Evolutionary conservation across 495 filamentous ascomycete genomes (phyloP).

Genomic region (Penicillium maclennaniae): DNA sequence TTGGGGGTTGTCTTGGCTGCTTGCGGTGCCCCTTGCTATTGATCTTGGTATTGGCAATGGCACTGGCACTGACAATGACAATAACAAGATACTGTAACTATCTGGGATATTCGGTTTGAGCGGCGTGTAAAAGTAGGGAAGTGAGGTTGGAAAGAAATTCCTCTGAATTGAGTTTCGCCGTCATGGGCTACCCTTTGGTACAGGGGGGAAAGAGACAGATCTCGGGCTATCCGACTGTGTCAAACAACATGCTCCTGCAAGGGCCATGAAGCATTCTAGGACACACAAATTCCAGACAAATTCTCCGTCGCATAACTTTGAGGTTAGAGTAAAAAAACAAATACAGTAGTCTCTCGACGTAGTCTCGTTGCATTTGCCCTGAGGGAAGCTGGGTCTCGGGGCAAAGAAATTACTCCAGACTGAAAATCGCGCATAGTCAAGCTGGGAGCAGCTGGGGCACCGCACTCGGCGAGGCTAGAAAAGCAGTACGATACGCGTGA

Average conservation of each 20-base stretch:
- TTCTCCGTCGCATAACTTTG: background rate
- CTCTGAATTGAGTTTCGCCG: background rate
- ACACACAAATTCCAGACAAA: background rate
- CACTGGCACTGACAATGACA: no score
- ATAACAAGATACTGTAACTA: no score
- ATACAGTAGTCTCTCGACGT: background rate
- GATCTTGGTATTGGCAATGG: background rate
- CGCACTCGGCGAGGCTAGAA: constrained; percentile 17
- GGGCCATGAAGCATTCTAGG: constrained; percentile 12
- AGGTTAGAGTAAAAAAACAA: background rate
- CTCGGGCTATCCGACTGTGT: constrained; percentile 16
- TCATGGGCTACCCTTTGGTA: constrained; percentile 1
- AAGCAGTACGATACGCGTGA: constrained; percentile 7
- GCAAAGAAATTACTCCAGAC: constrained; percentile 1
- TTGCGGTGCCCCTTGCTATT: constrained; percentile 22
- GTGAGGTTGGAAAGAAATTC: background rate
- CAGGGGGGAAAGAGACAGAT: constrained; percentile 1
- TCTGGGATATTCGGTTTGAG: no score
- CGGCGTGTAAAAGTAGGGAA: background rate
- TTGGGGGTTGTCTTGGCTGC: constrained; percentile 12
- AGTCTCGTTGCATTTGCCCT: background rate
- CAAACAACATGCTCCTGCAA: constrained; percentile 22
- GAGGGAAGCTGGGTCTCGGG: background rate
- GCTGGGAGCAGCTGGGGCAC: constrained; percentile 15
- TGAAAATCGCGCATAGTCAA: constrained; percentile 34